Evolutionary conservation across 192 early-diverging fungal species (phyloP), one percentile per base, ranked within the genome.

Genomic region (Allomyces macrogynus): DNA sequence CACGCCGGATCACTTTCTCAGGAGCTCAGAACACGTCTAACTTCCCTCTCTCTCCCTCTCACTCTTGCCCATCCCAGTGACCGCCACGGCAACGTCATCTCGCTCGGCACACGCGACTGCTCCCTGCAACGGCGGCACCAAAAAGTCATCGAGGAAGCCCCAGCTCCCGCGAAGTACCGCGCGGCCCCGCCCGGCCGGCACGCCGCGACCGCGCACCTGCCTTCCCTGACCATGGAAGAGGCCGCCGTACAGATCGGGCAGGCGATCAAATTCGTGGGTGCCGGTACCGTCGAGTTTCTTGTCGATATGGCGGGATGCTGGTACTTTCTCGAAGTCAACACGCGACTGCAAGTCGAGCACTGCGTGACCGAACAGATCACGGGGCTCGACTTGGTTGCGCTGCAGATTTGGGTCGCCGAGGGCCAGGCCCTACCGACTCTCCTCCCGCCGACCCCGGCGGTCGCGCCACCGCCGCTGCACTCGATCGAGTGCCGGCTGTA

Each of bases 291-390:
- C 12, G 83, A 85, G 66, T 85, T 83, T 62, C 74, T 85, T 54
- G 69, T 83, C 22, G 78, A 57, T 16, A 57, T n/a, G 16, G n/a
- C 64, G 24, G 69, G 65, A 2, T 69, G 77, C 62, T 84, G 77
- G 62, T 85, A 83, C 73, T 85, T 85, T 71, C 70, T 85, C 66
- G 83, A 85, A 67, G 72, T 85, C 67, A 85, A 85, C 71, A 80
- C 83, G 18, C 80, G 83, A 61, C 73, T 85, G 16, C 83, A 85
- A 67, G 84, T 86, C 8, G 83, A 85, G 69, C 83, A 85, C 60
- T 78, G 78, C 23, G 77, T 83, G 44, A 84, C 83, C 14, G 83
- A 85, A 65, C 64, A 70, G 32, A 77, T 83, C 43, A 77, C 79
- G 23, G 83, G 83, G 4, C 67, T 82, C 24, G 83, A 85, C 66